phyloP scores from a whole-genome alignment of 352 stramenopile genomes.

The Saprolegnia diclina region DNA sequence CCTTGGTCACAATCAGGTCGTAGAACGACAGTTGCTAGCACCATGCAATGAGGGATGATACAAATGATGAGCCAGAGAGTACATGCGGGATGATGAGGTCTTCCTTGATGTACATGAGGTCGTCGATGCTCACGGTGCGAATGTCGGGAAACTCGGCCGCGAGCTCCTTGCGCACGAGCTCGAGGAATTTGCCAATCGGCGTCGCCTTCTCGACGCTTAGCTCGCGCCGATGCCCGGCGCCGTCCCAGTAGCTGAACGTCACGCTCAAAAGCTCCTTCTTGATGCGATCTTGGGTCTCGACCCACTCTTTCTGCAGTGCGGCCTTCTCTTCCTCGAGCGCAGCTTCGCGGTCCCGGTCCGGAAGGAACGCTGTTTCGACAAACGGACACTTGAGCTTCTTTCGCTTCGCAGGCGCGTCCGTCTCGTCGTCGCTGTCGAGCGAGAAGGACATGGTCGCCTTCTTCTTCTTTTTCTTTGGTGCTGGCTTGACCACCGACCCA shows the following conservation, averaged over 20 bases:
- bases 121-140: slow-evolving; percentile 84
- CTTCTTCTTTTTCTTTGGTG: slow-evolving; percentile 70
- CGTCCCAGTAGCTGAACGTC: slow-evolving; percentile 91
- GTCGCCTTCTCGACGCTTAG: slow-evolving; percentile 91
- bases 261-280: slow-evolving; percentile 60
- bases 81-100: slow-evolving; percentile 97
- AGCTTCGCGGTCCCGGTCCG: slow-evolving; percentile 89
- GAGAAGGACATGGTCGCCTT: slow-evolving; percentile 55
- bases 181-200: slow-evolving; percentile 85
- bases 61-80: slow-evolving; percentile 28
- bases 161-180: slow-evolving; percentile 86
- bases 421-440: slow-evolving; percentile 78
- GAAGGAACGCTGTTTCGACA: slow-evolving; percentile 93
- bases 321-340: slow-evolving; percentile 70
- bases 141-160: slow-evolving; percentile 92
- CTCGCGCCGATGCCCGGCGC: slow-evolving; percentile 91
- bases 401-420: slow-evolving; percentile 42
- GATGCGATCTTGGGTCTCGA: slow-evolving; percentile 88
- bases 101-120: slow-evolving; percentile 97
- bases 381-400: slow-evolving; percentile 90
- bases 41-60: slow-evolving; percentile 4
- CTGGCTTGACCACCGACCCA: slow-evolving; percentile 61
- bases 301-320: slow-evolving; percentile 88
- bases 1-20: slow-evolving; percentile 97
- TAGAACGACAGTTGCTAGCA: slow-evolving; percentile 96